These are phyloP conservation scores for Aspergillus panamensis DNA, from an alignment of 495 filamentous ascomycete genomes.

Conservation along the genomic window DNA sequence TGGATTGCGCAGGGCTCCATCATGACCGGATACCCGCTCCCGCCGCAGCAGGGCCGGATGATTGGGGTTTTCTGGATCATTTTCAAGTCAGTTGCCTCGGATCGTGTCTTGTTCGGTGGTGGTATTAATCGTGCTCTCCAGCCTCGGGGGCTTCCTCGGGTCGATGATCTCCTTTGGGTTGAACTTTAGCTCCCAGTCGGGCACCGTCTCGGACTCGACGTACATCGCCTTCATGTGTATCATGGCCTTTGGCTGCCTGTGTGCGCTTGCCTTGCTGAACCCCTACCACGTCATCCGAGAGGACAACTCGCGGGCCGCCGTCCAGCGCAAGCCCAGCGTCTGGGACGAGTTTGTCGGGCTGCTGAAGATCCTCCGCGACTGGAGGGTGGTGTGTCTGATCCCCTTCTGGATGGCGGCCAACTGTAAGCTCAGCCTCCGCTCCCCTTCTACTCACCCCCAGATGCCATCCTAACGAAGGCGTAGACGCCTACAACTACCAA, in stretches of 20 bases:
- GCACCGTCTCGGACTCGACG: constrained; percentile 48
- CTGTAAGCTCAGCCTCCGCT: neutral
- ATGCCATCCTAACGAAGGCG: constrained; percentile 68
- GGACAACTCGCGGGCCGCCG: constrained; percentile 72
- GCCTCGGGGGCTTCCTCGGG: constrained; percentile 47
- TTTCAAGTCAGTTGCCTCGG: constrained; percentile 34
- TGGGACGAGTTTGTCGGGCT: constrained; percentile 42
- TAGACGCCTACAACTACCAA: constrained; percentile 59
- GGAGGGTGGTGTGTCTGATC: neutral
- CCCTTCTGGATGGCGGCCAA: neutral
- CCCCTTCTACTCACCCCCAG: constrained; percentile 26
- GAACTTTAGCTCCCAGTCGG: constrained; percentile 24
- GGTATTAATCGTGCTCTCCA: neutral
- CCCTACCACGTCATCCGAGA: constrained; percentile 67
- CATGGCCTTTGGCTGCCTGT: constrained; percentile 51
- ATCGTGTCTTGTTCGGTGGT: neutral
- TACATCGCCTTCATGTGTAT: constrained; percentile 53
- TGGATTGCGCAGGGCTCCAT: constrained; percentile 53
- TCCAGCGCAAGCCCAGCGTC: constrained; percentile 82
- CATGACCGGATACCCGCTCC: constrained; percentile 51
- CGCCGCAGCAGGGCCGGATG: constrained; percentile 47
- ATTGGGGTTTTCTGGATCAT: constrained; percentile 53
- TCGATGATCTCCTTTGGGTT: neutral
- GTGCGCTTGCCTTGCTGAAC: constrained; percentile 55
- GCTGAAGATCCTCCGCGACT: constrained; percentile 32